A percentile compares a stretch with the other conserved stretches of the same genome.
Evolutionary conservation across 2,329 filamentous ascomycete species (phyloP).

Genomic region (Didymella glomerata): DNA sequence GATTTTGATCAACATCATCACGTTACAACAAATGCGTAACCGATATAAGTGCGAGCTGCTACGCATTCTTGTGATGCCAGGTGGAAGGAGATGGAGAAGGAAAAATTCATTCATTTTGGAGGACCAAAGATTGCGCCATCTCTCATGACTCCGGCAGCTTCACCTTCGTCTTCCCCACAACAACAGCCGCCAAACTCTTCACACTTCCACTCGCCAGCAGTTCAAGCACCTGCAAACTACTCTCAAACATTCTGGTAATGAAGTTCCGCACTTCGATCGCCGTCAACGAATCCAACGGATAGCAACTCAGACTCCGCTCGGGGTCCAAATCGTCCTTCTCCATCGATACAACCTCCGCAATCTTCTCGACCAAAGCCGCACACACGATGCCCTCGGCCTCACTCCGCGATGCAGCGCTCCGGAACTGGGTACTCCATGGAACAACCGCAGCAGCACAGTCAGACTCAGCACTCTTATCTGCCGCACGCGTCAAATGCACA

Average conservation of each 20-base stretch:
- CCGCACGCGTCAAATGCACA: constrained; percentile 30
- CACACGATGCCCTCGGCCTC: constrained; percentile 38
- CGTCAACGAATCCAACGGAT: constrained; percentile 40
- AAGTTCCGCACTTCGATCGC: constrained; percentile 47
- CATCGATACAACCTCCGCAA: constrained; percentile 36
- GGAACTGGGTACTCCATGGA: constrained; percentile 38
- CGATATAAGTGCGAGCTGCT: no score
- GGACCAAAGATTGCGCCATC: no score
- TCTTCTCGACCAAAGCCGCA: constrained; percentile 37
- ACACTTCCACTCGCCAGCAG: constrained; percentile 56
- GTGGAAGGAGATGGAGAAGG: no score
- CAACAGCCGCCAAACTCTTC: neutral
- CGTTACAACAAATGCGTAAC: no score
- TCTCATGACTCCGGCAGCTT: neutral
- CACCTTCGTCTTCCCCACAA: constrained; percentile 12
- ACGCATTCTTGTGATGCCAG: no score
- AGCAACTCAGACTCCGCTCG: constrained; percentile 32
- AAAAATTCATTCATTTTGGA: no score
- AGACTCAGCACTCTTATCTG: constrained; percentile 30
- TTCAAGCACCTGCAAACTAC: constrained; percentile 64
- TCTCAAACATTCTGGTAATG: constrained; percentile 53
- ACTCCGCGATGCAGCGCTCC: constrained; percentile 26
- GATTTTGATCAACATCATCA: no score
- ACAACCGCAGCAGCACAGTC: constrained; percentile 21
- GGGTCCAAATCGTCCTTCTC: constrained; percentile 39